phyloP scores from a whole-genome alignment of 305 asterid species.

The Solanum hybrid region DNA sequence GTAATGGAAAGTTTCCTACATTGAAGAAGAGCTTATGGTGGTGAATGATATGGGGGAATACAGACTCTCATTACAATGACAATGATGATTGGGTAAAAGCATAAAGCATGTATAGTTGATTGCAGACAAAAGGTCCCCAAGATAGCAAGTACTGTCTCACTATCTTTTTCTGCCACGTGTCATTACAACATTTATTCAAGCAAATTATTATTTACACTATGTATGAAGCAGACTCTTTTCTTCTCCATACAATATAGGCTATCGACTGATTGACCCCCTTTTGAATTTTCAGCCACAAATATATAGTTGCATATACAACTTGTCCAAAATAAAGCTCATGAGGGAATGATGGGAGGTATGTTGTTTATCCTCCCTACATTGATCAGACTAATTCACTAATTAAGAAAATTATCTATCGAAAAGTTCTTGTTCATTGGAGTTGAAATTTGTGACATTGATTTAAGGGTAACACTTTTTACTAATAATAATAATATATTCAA shows the following conservation, averaged over 20 bases:
- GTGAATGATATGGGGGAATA: not conserved
- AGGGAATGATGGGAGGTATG: not conserved
- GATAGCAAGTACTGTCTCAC: constrained; percentile 23
- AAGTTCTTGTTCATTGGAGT: not conserved
- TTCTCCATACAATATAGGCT: not conserved
- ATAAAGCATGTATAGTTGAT: constrained; percentile 23
- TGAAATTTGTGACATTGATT: not conserved
- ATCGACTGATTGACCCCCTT: too few species aligned
- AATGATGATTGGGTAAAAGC: constrained; percentile 17
- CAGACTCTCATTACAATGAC: constrained; percentile 4
- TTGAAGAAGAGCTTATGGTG: not conserved
- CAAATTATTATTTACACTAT: not conserved
- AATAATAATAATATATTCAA: not conserved
- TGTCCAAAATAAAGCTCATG: not conserved
- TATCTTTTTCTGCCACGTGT: constrained; percentile 12
- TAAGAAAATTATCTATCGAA: not conserved
- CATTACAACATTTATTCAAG: constrained; percentile 4
- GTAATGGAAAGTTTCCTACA: not conserved
- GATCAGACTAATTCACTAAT: not conserved
- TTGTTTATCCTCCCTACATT: not conserved
- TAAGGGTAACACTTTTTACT: not conserved
- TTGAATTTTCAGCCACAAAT: not conserved
- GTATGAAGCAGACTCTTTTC: not conserved
- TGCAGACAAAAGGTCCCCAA: constrained; percentile 35
- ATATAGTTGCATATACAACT: not conserved